phyloP scores from a whole-genome alignment of 1,284 basidiomycete genomes.

The Ceratobasidium sp. region DNA sequence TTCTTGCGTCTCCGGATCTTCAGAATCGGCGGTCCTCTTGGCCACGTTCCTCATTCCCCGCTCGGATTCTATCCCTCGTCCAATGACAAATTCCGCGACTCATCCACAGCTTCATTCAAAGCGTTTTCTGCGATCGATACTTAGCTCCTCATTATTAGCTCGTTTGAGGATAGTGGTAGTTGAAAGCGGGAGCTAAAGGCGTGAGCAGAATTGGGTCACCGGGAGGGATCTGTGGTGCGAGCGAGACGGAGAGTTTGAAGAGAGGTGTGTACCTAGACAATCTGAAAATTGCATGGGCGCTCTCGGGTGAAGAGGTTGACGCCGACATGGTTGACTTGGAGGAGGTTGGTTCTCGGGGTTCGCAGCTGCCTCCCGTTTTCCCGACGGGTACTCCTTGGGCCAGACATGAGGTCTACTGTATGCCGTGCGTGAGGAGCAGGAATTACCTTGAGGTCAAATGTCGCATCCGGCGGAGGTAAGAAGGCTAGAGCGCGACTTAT shows the following conservation, averaged over 20 bases:
- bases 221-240: background rate
- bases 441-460: conserved; percentile 49
- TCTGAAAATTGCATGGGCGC: too few relatives aligned
- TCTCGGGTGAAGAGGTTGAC: conserved; percentile 32
- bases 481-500: conserved; percentile 63
- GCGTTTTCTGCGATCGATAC: background rate
- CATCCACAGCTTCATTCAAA: background rate
- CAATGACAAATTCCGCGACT: background rate
- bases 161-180: too few relatives aligned
- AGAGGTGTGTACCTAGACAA: background rate
- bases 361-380: conserved; percentile 53
- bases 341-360: background rate
- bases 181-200: background rate
- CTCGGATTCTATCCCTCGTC: too few relatives aligned
- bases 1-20: conserved; percentile 10
- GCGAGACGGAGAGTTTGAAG: background rate
- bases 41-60: too few relatives aligned
- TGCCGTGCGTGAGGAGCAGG: conserved; percentile 46
- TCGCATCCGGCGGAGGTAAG: conserved; percentile 58
- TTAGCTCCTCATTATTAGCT: too few relatives aligned
- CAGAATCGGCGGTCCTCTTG: background rate
- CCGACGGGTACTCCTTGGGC: conserved; percentile 65
- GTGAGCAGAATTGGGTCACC: background rate
- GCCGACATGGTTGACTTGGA: conserved; percentile 7
- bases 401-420: conserved; percentile 48